Conservation (phyloP, 2,329 filamentous ascomycete species). For the Arthrobotrys sinensis region DNA sequence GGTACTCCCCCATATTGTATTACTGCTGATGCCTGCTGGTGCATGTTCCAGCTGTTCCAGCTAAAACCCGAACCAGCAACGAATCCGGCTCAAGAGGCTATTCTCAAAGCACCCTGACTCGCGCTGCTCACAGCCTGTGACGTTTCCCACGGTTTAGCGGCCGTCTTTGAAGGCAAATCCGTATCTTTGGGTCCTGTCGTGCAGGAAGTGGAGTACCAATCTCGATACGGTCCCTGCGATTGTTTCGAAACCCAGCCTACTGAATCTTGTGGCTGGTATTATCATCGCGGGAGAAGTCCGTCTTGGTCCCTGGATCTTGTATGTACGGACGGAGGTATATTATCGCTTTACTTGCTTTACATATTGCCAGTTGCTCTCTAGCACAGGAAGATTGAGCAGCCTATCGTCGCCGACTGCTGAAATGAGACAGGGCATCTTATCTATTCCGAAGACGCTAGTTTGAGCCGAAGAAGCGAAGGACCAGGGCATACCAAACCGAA, state of each 20-base stretch:
- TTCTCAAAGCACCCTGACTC: slow-evolving; percentile 56
- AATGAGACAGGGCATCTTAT: slow-evolving; percentile 42
- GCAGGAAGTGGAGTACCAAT: slow-evolving; percentile 36
- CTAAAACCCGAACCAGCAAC: slow-evolving; percentile 46
- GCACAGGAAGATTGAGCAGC: slow-evolving; percentile 22
- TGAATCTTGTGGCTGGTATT: slow-evolving; percentile 14
- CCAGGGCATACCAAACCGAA: slow-evolving; percentile 38
- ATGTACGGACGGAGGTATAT: neutral
- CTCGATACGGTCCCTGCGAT: slow-evolving; percentile 26
- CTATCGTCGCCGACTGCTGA: slow-evolving; percentile 49
- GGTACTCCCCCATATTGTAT: neutral
- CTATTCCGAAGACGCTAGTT: slow-evolving; percentile 47
- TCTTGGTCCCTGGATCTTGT: slow-evolving; percentile 20
- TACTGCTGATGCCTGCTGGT: slow-evolving; percentile 26
- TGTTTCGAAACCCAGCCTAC: slow-evolving; percentile 13
- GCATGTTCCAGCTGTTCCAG: slow-evolving; percentile 39
- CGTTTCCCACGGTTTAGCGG: slow-evolving; percentile 41
- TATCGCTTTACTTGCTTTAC: slow-evolving; percentile 3
- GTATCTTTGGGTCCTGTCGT: slow-evolving; percentile 36
- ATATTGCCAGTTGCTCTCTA: slow-evolving; percentile 12
- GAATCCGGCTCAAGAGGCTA: slow-evolving; percentile 23
- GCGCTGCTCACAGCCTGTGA: slow-evolving; percentile 43
- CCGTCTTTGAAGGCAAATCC: slow-evolving; percentile 30
- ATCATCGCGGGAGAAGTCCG: slow-evolving; percentile 16
- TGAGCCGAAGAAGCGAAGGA: slow-evolving; percentile 52